Base-by-base conservation (phyloP, 257 asterid genomes). In the Jacaranda copaia region DNA sequence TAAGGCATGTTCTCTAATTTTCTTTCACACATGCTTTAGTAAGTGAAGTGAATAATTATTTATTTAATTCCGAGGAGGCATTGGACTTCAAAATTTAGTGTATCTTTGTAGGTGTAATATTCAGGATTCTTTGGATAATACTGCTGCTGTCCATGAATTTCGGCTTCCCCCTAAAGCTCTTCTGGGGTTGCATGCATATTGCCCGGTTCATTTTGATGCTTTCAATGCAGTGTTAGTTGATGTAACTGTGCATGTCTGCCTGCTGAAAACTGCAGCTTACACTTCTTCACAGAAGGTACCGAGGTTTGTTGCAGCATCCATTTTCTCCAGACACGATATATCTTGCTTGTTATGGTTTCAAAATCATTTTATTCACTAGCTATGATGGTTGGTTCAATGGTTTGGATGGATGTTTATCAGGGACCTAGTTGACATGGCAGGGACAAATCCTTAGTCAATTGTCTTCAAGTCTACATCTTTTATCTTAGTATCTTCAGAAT, bases 131-230 rank as follows among this genome's bases (percentile, higher is more conserved):
- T 77, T 92, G 86, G 93, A 85, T 81, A 78, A 82, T 70, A 86
- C 88, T 82, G 97, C 91, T 56, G 94, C 98, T 18, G 85, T 89
- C 79, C 98, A 94, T 86, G 97, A 92, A 83, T 94, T 94, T 76
- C 91, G 97, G 66, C 87, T 94, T 74, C 91, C 97, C 73, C 83
- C 97, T 69, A 89, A 82, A 83, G 92, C 97, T 56, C 98, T 94
- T 83, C 63, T 90, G 76, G 98, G 97, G 55, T 76, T 88, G 79
- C 98, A 94, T 78, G 83, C 97, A 69, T 94, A 92, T 75, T 94
- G 97, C 80, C 97, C 96, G 9, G 97, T 94, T 72, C 93, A 90
- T 72, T 92, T 94, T 85, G 97, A 94, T 78, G 89, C 87, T 81
- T 92, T 88, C 77, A 96, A 94, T 84, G 89, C 97, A 6, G 98